phyloP scores from a whole-genome alignment of 345 rosid species.

The Heritiera littoralis region DNA sequence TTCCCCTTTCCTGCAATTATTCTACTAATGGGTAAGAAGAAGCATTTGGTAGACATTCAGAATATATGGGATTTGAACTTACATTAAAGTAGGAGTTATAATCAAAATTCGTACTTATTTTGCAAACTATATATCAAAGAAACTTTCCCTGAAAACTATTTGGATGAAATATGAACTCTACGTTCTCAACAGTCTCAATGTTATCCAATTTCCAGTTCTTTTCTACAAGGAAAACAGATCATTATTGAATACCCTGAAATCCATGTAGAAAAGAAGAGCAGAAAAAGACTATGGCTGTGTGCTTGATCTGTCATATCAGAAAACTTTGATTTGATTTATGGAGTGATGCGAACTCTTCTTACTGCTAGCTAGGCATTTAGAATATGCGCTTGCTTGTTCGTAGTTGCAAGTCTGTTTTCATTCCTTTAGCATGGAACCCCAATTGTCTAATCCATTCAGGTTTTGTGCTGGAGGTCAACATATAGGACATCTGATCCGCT shows the following conservation, averaged over 20 bases:
- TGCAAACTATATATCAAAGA: conserved; percentile 11
- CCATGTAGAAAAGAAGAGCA: background rate
- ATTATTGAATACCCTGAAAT: conserved; percentile 9
- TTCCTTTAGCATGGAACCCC: no score
- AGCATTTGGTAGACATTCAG: background rate
- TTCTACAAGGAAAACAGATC: background rate
- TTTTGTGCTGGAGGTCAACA: no score
- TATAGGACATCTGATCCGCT: no score
- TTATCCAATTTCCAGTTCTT: background rate
- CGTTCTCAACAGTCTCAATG: background rate
- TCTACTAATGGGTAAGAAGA: background rate
- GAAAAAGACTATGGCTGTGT: background rate
- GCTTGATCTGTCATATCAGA: background rate
- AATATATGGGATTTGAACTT: background rate
- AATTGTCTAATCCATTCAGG: background rate
- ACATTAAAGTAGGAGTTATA: no score
- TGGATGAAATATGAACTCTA: conserved; percentile 13
- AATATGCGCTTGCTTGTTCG: background rate
- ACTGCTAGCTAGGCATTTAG: conserved; percentile 10
- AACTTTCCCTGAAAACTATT: conserved; percentile 16
- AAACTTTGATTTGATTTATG: conserved; percentile 9
- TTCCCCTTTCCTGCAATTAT: background rate
- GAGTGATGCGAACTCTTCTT: conserved; percentile 16
- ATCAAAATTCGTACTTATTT: background rate
- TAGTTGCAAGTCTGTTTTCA: no score